phyloP scores from a whole-genome alignment of 2,329 filamentous ascomycete species.

The Neonectria sp. region DNA sequence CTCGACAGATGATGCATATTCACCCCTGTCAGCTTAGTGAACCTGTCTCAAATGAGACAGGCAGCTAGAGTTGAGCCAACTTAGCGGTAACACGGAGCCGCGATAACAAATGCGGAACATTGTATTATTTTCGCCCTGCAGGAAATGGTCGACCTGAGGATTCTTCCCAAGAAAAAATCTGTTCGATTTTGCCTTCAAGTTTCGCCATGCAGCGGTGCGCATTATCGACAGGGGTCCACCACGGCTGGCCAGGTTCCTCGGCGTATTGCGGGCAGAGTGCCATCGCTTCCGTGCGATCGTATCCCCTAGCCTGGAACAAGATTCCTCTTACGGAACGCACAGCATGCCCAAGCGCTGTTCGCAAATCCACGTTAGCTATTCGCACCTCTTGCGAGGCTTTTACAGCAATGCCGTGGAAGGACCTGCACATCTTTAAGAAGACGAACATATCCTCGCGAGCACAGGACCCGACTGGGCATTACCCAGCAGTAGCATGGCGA shows the following conservation, averaged over 20 bases:
- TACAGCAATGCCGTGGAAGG: background rate
- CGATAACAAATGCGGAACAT: constrained; percentile 27
- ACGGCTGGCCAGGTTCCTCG: constrained; percentile 21
- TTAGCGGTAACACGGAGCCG: constrained; percentile 39
- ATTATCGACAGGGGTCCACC: constrained; percentile 13
- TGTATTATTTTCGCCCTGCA: background rate
- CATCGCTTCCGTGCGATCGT: constrained; percentile 21
- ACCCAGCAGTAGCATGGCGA: background rate
- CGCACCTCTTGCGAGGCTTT: background rate
- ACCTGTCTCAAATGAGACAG: constrained; percentile 37
- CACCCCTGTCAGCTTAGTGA: constrained; percentile 30
- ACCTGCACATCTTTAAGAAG: background rate
- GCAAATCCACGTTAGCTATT: background rate
- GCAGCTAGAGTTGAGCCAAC: constrained; percentile 28
- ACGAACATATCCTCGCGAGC: background rate
- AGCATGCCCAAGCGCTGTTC: background rate
- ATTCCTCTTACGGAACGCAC: background rate
- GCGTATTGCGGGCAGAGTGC: constrained; percentile 13
- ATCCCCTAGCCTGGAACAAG: background rate
- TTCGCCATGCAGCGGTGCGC: constrained; percentile 13
- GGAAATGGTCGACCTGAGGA: background rate
- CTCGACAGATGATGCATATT: constrained; percentile 27
- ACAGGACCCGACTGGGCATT: background rate
- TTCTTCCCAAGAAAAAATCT: background rate
- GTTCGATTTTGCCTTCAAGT: background rate